Percentiles rank a stretch among this genome's conserved stretches.
Conservation (phyloP, 352 stramenopile species). For the Saprolegnia diclina region DNA sequence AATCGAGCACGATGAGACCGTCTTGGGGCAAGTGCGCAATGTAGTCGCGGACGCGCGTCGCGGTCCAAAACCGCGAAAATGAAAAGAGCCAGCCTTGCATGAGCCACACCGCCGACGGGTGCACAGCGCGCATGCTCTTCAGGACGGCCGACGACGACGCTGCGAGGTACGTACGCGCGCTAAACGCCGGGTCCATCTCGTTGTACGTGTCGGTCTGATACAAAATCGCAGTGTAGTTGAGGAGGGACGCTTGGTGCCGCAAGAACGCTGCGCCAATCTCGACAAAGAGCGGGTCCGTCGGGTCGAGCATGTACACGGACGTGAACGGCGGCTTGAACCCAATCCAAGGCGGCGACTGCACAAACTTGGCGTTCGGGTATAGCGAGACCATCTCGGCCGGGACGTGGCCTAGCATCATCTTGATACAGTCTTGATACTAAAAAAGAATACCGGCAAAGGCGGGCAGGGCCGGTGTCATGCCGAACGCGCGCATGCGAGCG, state of each 20-base stretch:
- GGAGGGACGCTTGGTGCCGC: slow-evolving; percentile 47
- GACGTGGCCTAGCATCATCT: slow-evolving; percentile 50
- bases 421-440: neutral
- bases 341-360: slow-evolving; percentile 65
- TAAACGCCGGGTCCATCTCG: slow-evolving; percentile 68
- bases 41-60: slow-evolving; percentile 28
- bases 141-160: slow-evolving; percentile 60
- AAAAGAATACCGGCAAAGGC: slow-evolving; percentile 56
- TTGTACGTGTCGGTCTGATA: slow-evolving; percentile 82
- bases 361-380: slow-evolving; percentile 71
- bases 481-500: slow-evolving; percentile 67
- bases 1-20: slow-evolving; percentile 67
- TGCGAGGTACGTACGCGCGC: slow-evolving; percentile 37
- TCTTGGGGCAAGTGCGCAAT: slow-evolving; percentile 43
- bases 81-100: slow-evolving; percentile 77
- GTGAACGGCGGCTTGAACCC: slow-evolving; percentile 70
- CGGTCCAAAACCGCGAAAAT: slow-evolving; percentile 32
- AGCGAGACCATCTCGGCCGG: slow-evolving; percentile 72
- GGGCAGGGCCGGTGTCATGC: slow-evolving; percentile 83
- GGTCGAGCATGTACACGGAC: slow-evolving; percentile 72
- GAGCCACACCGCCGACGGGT: slow-evolving; percentile 71
- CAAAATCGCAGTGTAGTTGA: slow-evolving; percentile 62
- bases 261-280: slow-evolving; percentile 76
- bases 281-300: slow-evolving; percentile 71
- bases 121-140: slow-evolving; percentile 56